Evolutionary conservation across 2,329 filamentous ascomycete species (phyloP), one percentile per base, ranked within the genome.

Genomic region (Huntiella savannae): DNA sequence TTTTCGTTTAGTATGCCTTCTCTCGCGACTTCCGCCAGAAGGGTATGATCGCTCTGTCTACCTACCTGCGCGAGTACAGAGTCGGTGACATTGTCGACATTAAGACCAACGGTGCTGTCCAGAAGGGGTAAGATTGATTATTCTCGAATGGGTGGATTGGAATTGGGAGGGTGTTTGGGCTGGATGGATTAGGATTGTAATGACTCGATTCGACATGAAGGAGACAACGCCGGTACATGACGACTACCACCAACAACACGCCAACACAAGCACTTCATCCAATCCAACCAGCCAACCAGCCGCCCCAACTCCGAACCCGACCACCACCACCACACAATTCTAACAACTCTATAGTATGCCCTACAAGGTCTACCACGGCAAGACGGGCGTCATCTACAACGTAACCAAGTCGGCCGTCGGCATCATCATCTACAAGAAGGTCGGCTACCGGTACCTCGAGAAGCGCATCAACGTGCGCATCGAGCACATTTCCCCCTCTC

Each of bases 61-160:
- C 88, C 64, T 98, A 96, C 77, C 73, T 98, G 62, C 79, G 79
- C 67, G 76, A 83, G 64, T 96, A 92, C 82, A 85, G 79, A 67
- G 91, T 98, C 63, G 91, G 91, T 67, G 91, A 98, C 63, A 95
- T 96, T 60, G 91, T 98, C 63, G 91, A 98, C 66, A 85, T 98
- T 67, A 92, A 93, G 71, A 83, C 82, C 63, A 96, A 98, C 74
- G 91, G 87, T 81, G 91, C 86, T 63, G 82, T 92, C 55, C 87
- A 94, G 75, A 93, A 94, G 79, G 87, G 86, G 82, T 91, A 72
- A 78, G 79, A 55, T 22, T 16, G 22, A 15, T 15, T 3, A 22
- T 16, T 22, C 36, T 28, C 22, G 22, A 28, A 28, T 28, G 22
- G 22, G 22, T 28, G 6, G 22, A 28, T 28, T 28, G 8, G 22